A percentile compares a stretch with the other conserved stretches of the same genome.
These are phyloP conservation scores for Aristolochia fimbriata DNA, from an alignment of 164 flowering plant species.

Conservation along the genomic window DNA sequence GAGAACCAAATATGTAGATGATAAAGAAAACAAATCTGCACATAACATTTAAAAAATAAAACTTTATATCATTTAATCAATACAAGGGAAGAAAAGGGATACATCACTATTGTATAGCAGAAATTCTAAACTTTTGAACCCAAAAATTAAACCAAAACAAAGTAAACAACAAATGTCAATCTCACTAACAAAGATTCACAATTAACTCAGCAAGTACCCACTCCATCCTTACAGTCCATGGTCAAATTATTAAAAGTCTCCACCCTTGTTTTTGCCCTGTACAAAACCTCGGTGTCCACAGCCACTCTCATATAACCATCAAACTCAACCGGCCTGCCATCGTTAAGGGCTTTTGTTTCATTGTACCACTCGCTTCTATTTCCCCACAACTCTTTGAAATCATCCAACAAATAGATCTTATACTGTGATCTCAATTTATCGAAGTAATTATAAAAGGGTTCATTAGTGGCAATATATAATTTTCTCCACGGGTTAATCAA, in stretches of 20 bases:
- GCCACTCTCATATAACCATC: slow-evolving; percentile 96
- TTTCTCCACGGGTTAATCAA: slow-evolving; percentile 68
- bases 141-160: background rate
- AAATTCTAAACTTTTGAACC: background rate
- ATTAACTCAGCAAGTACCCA: slow-evolving; percentile 63
- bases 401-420: slow-evolving; percentile 84
- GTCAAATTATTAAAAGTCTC: slow-evolving; percentile 91
- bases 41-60: no score
- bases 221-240: slow-evolving; percentile 89
- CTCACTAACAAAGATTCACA: background rate
- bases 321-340: slow-evolving; percentile 68
- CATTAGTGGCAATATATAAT: slow-evolving; percentile 82
- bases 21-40: no score
- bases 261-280: slow-evolving; percentile 70
- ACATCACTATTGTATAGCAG: background rate
- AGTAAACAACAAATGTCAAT: slow-evolving; percentile 1
- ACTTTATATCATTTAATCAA: background rate
- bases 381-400: slow-evolving; percentile 74
- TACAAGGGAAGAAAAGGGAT: slow-evolving; percentile 1
- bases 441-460: slow-evolving; percentile 75
- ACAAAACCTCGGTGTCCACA: slow-evolving; percentile 88
- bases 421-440: slow-evolving; percentile 76
- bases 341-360: slow-evolving; percentile 59
- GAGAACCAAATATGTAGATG: no score
- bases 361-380: slow-evolving; percentile 87